Conservation (phyloP, 371 early-diverging fungal species). For the Actinomortierella wolfii region DNA sequence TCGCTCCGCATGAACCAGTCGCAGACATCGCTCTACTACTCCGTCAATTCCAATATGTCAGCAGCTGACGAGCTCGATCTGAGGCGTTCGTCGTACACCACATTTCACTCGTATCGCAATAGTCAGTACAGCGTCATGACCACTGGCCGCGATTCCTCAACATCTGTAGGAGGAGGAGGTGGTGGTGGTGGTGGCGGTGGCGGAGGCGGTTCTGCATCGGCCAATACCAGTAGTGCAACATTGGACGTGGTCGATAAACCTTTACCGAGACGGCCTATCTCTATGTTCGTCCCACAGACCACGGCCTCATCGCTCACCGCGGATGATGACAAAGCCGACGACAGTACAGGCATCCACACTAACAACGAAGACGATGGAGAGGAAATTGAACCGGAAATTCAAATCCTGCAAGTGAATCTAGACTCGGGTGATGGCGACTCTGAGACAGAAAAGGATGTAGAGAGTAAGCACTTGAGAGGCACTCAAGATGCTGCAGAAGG, state of each 20-base stretch:
- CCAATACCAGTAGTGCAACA: not conserved
- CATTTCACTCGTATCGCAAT: too few species aligned
- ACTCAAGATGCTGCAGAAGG: too few species aligned
- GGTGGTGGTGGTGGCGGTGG: not conserved
- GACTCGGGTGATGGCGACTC: too few species aligned
- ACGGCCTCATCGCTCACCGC: not conserved
- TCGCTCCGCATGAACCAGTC: slow-evolving; percentile 18
- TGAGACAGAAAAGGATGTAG: too few species aligned
- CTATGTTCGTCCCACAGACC: slow-evolving; percentile 21
- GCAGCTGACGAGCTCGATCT: slow-evolving; percentile 15
- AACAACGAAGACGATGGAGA: too few species aligned
- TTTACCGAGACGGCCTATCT: slow-evolving; percentile 16
- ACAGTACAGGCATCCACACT: not conserved
- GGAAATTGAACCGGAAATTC: too few species aligned
- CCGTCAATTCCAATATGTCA: slow-evolving; percentile 23
- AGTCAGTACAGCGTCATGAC: too few species aligned
- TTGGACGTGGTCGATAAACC: slow-evolving; percentile 12
- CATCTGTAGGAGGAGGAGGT: not conserved
- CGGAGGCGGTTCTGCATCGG: not conserved
- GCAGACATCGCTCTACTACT: slow-evolving; percentile 20
- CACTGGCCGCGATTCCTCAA: too few species aligned
- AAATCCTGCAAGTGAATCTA: too few species aligned
- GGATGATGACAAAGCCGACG: not conserved
- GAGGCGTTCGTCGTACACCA: too few species aligned
- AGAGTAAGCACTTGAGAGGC: too few species aligned